Conservation (phyloP, 306 rosid genomes). For the Potentilla sterilis region DNA sequence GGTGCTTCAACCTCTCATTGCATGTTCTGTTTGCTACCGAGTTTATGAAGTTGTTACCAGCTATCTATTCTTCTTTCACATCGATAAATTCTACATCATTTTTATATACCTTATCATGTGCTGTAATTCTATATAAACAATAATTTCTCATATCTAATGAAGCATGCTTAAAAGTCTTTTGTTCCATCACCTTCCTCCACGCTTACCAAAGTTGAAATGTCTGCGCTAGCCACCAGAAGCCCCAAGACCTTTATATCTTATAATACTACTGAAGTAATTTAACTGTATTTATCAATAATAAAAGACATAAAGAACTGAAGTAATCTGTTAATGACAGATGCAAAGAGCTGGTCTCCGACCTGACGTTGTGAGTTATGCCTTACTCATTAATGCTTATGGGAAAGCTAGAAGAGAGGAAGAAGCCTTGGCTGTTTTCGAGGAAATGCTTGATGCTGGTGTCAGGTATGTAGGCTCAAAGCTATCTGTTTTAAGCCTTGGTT, state of each 20-base stretch:
- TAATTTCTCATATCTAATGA: neutral
- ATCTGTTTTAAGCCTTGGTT: neutral
- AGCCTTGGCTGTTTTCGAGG: slow-evolving; percentile 97
- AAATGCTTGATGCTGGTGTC: slow-evolving; percentile 96
- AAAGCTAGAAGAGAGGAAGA: slow-evolving; percentile 96
- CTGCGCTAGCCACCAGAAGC: neutral
- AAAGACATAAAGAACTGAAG: slow-evolving; percentile 45
- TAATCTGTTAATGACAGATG: slow-evolving; percentile 68
- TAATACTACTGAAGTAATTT: neutral
- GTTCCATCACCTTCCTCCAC: neutral
- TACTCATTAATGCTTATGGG: slow-evolving; percentile 85
- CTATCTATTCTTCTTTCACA: neutral
- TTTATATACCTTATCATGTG: neutral
- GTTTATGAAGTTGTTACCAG: neutral
- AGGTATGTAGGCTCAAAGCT: slow-evolving; percentile 46
- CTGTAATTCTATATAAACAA: neutral
- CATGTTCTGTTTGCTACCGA: neutral
- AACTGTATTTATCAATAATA: slow-evolving; percentile 8
- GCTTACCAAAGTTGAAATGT: neutral
- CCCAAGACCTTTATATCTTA: neutral
- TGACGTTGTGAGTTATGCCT: slow-evolving; percentile 89
- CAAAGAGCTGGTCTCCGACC: slow-evolving; percentile 91
- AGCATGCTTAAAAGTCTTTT: neutral
- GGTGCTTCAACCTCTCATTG: neutral
- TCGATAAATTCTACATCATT: neutral